These are phyloP conservation scores for Iris pallida DNA, from an alignment of 116 monocot species.

Conservation along the genomic window DNA sequence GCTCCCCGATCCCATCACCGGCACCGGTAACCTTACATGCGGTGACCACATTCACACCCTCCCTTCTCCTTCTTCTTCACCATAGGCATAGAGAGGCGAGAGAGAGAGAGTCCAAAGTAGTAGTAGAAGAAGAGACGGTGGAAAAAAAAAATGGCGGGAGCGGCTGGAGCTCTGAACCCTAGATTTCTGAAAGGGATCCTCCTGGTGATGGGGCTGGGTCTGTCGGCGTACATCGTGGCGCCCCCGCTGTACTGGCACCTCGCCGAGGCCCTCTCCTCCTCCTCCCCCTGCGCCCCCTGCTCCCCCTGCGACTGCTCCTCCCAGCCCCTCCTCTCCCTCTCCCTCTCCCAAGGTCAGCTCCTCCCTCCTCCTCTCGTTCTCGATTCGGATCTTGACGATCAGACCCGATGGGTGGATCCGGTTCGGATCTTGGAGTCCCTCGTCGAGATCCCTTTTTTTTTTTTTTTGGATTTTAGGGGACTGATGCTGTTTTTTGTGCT, in stretches of 20 bases:
- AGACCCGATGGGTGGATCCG: neutral
- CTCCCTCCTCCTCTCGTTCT: too few relatives aligned
- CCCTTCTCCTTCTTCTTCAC: too few relatives aligned
- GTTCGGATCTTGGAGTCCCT: neutral
- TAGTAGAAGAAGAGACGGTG: too few relatives aligned
- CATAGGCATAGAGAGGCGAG: too few relatives aligned
- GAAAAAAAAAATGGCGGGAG: constrained; percentile 33
- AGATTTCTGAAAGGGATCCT: constrained; percentile 21
- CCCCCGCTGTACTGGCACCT: constrained; percentile 62
- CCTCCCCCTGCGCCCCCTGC: constrained; percentile 25
- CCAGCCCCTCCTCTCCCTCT: constrained; percentile 33
- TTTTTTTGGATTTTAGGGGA: neutral
- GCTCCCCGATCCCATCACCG: too few relatives aligned
- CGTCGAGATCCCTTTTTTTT: too few relatives aligned
- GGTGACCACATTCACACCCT: too few relatives aligned
- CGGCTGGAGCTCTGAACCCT: constrained; percentile 24
- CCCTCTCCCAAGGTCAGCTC: constrained; percentile 31
- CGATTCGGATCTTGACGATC: neutral
- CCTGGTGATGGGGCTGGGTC: constrained; percentile 32
- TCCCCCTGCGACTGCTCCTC: constrained; percentile 34
- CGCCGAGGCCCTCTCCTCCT: constrained; percentile 36
- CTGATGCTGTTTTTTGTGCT: neutral
- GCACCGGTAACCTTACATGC: too few relatives aligned
- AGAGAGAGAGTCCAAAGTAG: neutral
- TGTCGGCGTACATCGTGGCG: constrained; percentile 51